These are phyloP conservation scores for Salix purpurea DNA, from an alignment of 345 rosid species.

Conservation along the genomic window DNA sequence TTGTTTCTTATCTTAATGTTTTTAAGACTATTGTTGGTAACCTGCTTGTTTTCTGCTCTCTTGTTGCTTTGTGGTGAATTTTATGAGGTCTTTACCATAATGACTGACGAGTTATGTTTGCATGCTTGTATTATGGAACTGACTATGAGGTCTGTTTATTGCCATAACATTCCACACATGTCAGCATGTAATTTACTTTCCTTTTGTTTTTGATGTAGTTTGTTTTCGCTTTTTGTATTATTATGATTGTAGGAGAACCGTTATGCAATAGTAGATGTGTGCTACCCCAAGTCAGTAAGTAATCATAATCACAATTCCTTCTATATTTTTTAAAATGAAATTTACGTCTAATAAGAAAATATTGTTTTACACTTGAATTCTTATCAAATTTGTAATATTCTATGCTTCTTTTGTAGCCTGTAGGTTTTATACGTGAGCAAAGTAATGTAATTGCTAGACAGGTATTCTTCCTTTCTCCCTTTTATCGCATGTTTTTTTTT, in stretches of 20 bases:
- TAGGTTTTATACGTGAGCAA: constrained; percentile 77
- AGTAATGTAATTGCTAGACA: constrained; percentile 79
- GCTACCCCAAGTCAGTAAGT: constrained; percentile 79
- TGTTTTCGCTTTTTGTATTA: background rate
- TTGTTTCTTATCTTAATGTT: too few species aligned
- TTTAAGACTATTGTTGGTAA: too few species aligned
- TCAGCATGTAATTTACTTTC: background rate
- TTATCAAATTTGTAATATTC: background rate
- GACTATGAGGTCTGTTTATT: background rate
- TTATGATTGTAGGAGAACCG: constrained; percentile 69
- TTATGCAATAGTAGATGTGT: constrained; percentile 79
- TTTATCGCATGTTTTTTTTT: background rate
- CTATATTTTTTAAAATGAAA: background rate
- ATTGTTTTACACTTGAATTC: constrained; percentile 5
- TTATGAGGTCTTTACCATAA: background rate
- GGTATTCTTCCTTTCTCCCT: constrained; percentile 28
- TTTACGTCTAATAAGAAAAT: background rate
- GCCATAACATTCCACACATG: background rate
- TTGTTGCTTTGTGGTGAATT: too few species aligned
- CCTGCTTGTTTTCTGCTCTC: too few species aligned
- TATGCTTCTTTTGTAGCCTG: constrained; percentile 55
- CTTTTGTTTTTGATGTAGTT: constrained; percentile 1
- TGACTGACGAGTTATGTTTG: background rate
- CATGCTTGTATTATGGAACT: background rate
- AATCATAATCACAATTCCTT: background rate